phyloP scores from a whole-genome alignment of 2,329 filamentous ascomycete genomes.

The Akanthomyces muscarius region DNA sequence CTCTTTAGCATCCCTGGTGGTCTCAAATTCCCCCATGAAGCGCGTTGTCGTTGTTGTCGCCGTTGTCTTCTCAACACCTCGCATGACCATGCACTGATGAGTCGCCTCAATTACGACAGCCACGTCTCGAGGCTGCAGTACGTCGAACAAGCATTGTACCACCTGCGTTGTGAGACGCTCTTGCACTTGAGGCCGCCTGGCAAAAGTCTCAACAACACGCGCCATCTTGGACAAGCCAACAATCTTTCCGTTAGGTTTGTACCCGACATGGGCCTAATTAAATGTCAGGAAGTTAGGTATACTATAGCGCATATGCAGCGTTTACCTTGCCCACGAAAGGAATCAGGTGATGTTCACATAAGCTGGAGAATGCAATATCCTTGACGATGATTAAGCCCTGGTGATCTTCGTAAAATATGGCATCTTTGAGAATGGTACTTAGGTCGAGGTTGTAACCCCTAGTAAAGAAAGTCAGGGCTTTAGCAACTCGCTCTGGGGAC shows the following conservation, averaged over 20 bases:
- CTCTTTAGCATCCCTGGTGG: not conserved
- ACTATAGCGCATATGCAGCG: not conserved
- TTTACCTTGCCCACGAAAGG: not conserved
- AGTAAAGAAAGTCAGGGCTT: not conserved
- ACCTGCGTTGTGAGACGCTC: conserved; percentile 5
- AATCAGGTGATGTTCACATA: conserved; percentile 7
- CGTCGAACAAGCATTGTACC: not conserved
- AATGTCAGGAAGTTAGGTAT: not conserved
- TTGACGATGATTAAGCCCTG: not conserved
- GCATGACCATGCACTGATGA: conserved; percentile 5
- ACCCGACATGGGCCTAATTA: not conserved
- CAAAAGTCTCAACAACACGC: not conserved
- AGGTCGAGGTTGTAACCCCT: not conserved
- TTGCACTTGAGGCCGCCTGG: not conserved
- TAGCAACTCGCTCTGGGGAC: not conserved
- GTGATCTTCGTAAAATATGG: not conserved
- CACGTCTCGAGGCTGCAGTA: not conserved
- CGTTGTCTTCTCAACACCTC: not conserved
- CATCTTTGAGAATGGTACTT: not conserved
- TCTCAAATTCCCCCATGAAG: not conserved
- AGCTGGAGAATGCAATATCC: not conserved
- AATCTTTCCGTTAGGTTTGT: not conserved
- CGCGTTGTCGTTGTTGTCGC: not conserved
- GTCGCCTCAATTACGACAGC: not conserved
- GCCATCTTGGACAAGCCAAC: conserved; percentile 4